Conservation (phyloP, 345 rosid species). For the Nasturtium officinale region DNA sequence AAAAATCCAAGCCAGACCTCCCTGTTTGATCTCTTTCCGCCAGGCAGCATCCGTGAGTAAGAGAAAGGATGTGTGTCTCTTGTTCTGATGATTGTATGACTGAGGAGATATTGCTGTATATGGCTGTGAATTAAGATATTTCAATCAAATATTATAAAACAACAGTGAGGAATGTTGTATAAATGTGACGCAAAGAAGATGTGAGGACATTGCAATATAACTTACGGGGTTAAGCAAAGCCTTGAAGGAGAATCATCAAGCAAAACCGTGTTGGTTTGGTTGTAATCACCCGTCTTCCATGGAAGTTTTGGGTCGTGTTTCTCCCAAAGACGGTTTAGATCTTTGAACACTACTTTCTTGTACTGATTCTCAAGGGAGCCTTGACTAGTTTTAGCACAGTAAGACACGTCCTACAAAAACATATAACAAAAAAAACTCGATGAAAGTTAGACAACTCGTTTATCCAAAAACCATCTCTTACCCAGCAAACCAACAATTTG, state of each 20-base stretch:
- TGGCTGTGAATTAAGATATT: conserved; percentile 47
- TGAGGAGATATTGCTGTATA: conserved; percentile 76
- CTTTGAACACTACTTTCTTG: conserved; percentile 75
- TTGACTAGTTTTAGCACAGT: conserved; percentile 60
- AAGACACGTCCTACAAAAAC: conserved; percentile 61
- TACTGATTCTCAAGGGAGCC: conserved; percentile 68
- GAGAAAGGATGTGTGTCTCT: conserved; percentile 52
- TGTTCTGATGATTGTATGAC: conserved; percentile 55
- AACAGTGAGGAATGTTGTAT: background rate
- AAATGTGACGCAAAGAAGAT: conserved; percentile 31
- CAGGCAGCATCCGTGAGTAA: too few species aligned
- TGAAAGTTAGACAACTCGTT: background rate
- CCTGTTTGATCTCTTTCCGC: too few species aligned
- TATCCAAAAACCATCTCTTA: conserved; percentile 48
- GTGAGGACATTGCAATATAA: conserved; percentile 2
- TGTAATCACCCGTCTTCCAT: conserved; percentile 64
- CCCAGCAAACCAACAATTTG: conserved; percentile 86
- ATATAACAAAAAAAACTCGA: background rate
- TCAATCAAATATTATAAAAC: background rate
- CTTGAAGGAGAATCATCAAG: conserved; percentile 93
- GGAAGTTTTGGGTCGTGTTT: conserved; percentile 62
- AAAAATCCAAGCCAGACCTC: too few species aligned
- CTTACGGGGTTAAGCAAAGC: conserved; percentile 95
- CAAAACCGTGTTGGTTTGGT: conserved; percentile 77
- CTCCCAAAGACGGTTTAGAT: conserved; percentile 73